Percentiles rank a stretch among this genome's conserved stretches.
phyloP scores from a whole-genome alignment of 208 protist species.

The Leishmania guyanensis region DNA sequence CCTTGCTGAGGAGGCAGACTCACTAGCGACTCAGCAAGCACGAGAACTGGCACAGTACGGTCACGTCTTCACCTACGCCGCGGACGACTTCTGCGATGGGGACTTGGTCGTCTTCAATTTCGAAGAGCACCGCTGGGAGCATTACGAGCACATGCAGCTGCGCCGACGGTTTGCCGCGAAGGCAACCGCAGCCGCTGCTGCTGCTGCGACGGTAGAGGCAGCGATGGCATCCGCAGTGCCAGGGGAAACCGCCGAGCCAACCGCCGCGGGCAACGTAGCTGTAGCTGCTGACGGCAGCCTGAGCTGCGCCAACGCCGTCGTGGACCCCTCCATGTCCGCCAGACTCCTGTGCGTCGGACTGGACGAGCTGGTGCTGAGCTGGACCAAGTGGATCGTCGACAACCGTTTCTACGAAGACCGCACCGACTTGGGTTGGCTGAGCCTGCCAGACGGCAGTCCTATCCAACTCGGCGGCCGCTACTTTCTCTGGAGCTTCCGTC shows the following conservation, averaged over 20 bases:
- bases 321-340: slow-evolving; percentile 33
- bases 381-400: slow-evolving; percentile 57
- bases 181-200: slow-evolving; percentile 7
- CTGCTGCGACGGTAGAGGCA: background rate
- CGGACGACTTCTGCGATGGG: slow-evolving; percentile 54
- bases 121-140: slow-evolving; percentile 38
- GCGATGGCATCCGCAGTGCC: slow-evolving; percentile 1
- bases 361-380: slow-evolving; percentile 55
- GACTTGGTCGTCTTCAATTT: slow-evolving; percentile 61
- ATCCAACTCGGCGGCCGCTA: slow-evolving; percentile 55
- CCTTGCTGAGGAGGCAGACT: background rate
- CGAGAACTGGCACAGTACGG: slow-evolving; percentile 24
- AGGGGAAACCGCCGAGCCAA: background rate
- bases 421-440: slow-evolving; percentile 50
- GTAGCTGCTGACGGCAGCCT: background rate
- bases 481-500: slow-evolving; percentile 61
- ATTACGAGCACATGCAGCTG: slow-evolving; percentile 54
- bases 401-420: slow-evolving; percentile 56
- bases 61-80: slow-evolving; percentile 48
- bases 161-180: slow-evolving; percentile 31
- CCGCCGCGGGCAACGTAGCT: background rate
- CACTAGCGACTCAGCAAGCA: slow-evolving; percentile 28
- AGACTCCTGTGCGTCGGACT: slow-evolving; percentile 41
- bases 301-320: slow-evolving; percentile 3
- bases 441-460: slow-evolving; percentile 22